Conservation (phyloP, 805 yeast genomes). For the Spathaspora passalidarum region DNA sequence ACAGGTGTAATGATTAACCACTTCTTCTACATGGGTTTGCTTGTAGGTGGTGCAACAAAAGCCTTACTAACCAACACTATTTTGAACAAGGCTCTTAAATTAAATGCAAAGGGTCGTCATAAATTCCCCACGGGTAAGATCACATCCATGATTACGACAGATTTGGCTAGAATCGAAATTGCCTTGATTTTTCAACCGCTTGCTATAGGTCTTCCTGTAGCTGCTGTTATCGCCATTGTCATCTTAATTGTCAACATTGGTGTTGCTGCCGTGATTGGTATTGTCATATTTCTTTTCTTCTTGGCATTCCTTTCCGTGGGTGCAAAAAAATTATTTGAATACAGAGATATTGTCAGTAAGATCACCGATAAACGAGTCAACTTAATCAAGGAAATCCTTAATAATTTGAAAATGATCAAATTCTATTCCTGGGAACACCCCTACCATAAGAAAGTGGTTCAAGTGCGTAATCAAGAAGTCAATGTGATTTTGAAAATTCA, state of each 20-base stretch:
- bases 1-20: slow-evolving; percentile 43
- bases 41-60: slow-evolving; percentile 63
- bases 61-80: slow-evolving; percentile 65
- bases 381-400: slow-evolving; percentile 68
- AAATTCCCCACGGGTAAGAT: slow-evolving; percentile 62
- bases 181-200: slow-evolving; percentile 62
- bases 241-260: slow-evolving; percentile 65
- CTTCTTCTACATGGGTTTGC: slow-evolving; percentile 53
- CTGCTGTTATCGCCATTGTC: slow-evolving; percentile 57
- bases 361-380: slow-evolving; percentile 73
- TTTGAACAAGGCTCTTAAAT: slow-evolving; percentile 59
- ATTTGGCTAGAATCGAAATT: slow-evolving; percentile 69
- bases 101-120: slow-evolving; percentile 54
- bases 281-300: slow-evolving; percentile 43
- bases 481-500: slow-evolving; percentile 56
- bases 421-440: slow-evolving; percentile 87
- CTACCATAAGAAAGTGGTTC: slow-evolving; percentile 52
- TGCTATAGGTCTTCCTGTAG: slow-evolving; percentile 56
- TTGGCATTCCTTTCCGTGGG: slow-evolving; percentile 41
- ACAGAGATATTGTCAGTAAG: slow-evolving; percentile 51
- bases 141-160: slow-evolving; percentile 73
- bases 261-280: slow-evolving; percentile 65
- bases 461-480: slow-evolving; percentile 58
- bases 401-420: slow-evolving; percentile 74
- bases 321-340: slow-evolving; percentile 48